Conservation (phyloP, 768 basidiomycete species). For the Tulasnella sp. region DNA sequence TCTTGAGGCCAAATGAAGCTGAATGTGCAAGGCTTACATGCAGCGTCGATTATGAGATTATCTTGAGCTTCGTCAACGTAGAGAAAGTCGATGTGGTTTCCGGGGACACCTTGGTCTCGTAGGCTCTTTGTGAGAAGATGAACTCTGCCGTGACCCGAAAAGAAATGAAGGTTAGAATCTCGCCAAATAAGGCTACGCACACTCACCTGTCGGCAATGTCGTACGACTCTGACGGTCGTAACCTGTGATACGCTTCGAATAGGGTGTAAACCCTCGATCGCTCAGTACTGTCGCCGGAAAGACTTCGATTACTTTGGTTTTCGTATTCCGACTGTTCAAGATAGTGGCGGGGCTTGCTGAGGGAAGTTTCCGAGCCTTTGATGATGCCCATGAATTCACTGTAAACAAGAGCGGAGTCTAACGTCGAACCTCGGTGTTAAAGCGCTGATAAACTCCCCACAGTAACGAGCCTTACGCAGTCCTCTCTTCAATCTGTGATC, state of each 20-base stretch:
- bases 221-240: conserved; percentile 21
- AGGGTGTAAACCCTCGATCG: conserved; percentile 46
- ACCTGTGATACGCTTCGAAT: conserved; percentile 45
- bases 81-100: conserved; percentile 48
- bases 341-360: conserved; percentile 33
- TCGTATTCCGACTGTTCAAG: conserved; percentile 34
- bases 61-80: conserved; percentile 74
- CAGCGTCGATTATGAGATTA: conserved; percentile 55
- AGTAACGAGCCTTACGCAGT: conserved; percentile 38
- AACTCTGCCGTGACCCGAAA: conserved; percentile 34
- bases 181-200: not conserved
- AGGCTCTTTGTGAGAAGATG: conserved; percentile 42
- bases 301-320: conserved; percentile 41
- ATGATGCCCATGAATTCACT: conserved; percentile 49
- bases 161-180: not conserved
- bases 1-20: too few relatives aligned
- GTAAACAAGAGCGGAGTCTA: conserved; percentile 57
- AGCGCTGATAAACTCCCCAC: not conserved
- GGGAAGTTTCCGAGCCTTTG: conserved; percentile 55
- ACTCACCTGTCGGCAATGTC: conserved; percentile 56
- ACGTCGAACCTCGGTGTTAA: not conserved
- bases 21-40: conserved; percentile 37
- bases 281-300: not conserved
- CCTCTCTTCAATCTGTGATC: conserved; percentile 44
- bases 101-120: conserved; percentile 29